Evolutionary conservation across 805 yeast genomes (phyloP).

Genomic region (Ogataea corticis): DNA sequence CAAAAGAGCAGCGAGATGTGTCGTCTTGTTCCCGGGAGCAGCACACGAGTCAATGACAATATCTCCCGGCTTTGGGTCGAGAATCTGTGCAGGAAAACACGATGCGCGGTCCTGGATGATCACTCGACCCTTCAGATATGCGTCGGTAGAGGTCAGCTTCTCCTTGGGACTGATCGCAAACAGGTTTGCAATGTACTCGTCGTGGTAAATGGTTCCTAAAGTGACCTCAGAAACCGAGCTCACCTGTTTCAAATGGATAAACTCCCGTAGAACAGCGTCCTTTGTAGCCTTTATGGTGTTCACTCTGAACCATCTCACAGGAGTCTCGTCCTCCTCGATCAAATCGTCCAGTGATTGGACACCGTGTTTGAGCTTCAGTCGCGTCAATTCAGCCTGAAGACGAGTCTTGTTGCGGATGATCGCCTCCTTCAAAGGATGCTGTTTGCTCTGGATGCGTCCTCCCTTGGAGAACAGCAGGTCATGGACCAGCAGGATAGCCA

Average conservation of each 20-base stretch:
- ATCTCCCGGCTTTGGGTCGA: slow-evolving; percentile 61
- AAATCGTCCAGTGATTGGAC: slow-evolving; percentile 56
- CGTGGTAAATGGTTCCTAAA: slow-evolving; percentile 68
- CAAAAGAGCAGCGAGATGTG: slow-evolving; percentile 78
- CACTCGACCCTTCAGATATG: slow-evolving; percentile 72
- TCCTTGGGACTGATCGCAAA: slow-evolving; percentile 83
- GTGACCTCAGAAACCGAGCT: slow-evolving; percentile 40
- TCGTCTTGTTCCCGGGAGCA: slow-evolving; percentile 98
- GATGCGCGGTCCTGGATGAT: slow-evolving; percentile 97
- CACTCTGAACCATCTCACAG: slow-evolving; percentile 77
- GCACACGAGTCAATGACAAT: slow-evolving; percentile 89
- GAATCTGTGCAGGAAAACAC: slow-evolving; percentile 89
- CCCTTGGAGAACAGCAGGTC: slow-evolving; percentile 74
- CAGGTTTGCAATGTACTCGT: slow-evolving; percentile 69
- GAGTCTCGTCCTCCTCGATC: slow-evolving; percentile 61
- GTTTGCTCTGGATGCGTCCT: slow-evolving; percentile 87
- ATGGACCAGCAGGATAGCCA: slow-evolving; percentile 70
- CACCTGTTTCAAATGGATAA: slow-evolving; percentile 48
- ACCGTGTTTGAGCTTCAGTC: slow-evolving; percentile 70
- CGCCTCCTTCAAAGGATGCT: slow-evolving; percentile 81
- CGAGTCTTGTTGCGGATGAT: slow-evolving; percentile 78
- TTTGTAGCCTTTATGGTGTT: slow-evolving; percentile 58
- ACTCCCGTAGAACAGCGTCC: slow-evolving; percentile 41
- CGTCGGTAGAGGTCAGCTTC: slow-evolving; percentile 61
- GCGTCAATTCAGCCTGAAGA: slow-evolving; percentile 77